A percentile compares a stretch with the other conserved stretches of the same genome.
Evolutionary conservation across 208 protist genomes (phyloP).

Genomic region (Wallacemonas rigidus): DNA sequence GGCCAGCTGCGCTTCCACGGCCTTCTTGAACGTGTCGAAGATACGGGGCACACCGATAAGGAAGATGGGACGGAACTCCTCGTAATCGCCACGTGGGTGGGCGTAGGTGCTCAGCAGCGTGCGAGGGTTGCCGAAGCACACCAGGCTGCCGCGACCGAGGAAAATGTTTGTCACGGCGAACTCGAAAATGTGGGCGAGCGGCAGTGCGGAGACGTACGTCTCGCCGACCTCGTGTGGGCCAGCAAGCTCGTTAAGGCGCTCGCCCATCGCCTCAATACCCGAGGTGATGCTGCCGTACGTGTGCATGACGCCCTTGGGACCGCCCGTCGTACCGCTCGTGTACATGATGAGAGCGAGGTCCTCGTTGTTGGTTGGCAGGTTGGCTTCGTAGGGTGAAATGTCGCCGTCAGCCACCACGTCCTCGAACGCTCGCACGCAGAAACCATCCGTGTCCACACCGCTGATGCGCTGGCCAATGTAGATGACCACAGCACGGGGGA

Average conservation of each 20-base stretch:
- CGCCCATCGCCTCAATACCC: constrained; percentile 18
- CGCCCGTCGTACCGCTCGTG: constrained; percentile 68
- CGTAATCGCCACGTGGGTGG: constrained; percentile 39
- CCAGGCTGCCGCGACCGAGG: constrained; percentile 28
- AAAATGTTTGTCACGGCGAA: constrained; percentile 46
- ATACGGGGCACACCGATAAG: constrained; percentile 59
- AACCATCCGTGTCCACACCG: constrained; percentile 13
- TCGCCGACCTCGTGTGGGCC: constrained; percentile 38
- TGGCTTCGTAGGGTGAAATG: constrained; percentile 11
- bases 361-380: constrained; percentile 22
- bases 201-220: constrained; percentile 57
- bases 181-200: constrained; percentile 77
- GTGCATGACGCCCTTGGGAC: constrained; percentile 69
- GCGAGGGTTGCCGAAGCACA: constrained; percentile 42
- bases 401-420: constrained; percentile 26
- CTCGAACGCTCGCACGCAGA: constrained; percentile 24
- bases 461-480: constrained; percentile 18
- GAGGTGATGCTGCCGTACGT: constrained; percentile 38
- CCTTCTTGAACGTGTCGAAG: constrained; percentile 56
- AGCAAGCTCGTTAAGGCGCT: constrained; percentile 30
- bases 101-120: constrained; percentile 33
- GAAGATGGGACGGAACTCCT: constrained; percentile 45
- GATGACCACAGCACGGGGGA: constrained; percentile 44
- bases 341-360: constrained; percentile 56
- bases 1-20: constrained; percentile 33